Evolutionary conservation across 495 filamentous ascomycete species (phyloP), one percentile per base, ranked within the genome.

Genomic region (Neurospora sp.): DNA sequence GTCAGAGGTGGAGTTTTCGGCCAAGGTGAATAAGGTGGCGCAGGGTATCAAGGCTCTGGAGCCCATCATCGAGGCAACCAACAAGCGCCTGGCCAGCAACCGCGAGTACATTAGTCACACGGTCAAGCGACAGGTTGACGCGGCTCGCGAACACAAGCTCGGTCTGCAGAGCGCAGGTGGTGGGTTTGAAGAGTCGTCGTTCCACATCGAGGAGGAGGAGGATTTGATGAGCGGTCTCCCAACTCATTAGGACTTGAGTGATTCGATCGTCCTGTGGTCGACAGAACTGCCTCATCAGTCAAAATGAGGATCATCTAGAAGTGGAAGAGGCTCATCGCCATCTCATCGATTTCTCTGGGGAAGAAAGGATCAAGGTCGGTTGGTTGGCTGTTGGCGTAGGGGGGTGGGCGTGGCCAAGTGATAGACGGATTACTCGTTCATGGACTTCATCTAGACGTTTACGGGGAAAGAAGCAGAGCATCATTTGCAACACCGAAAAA

Each of bases 21-120:
- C 75, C 73, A 79, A 83, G 72, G 76, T 92, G 7, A 70, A 75
- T 20, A 71, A 70, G 6, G 79, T 87, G 0, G 80, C 83, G 45
- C 38, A 74, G 17, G 80, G 83, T n/a, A 79, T 92, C 20, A 77
- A 81, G 53, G 77, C 82, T 5, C 73, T 88, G 12, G 81, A 75
- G 41, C 75, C 79, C 8, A 72, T 86, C 31, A 80, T 87, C 70
- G 81, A 81, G 73, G 77, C 80, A 41, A 86, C 84, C 0, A 88
- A 88, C 70, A 83, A 86, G 69, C 84, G 87, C 42, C 74, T 93
- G 38, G 86, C 82, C 3, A 80, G 89, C 7, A 89, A 82, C 75
- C 86, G 87, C 74, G 90, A 92, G 40, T 90, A 90, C 76, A 76
- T 91, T 35, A 82, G 84, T 20, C 82, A 81, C 59, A 14, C 85